Conservation (phyloP, 345 rosid species). For the rapeseed (Brassica napus) region DNA sequence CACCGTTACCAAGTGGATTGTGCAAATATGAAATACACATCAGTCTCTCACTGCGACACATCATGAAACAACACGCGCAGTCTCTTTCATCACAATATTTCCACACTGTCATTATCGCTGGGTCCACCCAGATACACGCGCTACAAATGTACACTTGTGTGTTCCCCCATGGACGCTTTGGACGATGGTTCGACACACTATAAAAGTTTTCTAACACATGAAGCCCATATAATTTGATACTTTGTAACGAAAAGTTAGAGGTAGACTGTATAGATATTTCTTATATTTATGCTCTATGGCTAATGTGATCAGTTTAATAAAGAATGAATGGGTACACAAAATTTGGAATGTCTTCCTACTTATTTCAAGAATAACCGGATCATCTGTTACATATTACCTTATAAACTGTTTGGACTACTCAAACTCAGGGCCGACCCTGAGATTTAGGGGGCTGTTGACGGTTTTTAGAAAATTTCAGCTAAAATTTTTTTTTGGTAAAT, state of each 20-base stretch:
- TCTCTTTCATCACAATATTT: slow-evolving; percentile 13
- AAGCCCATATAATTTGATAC: background rate
- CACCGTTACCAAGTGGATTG: slow-evolving; percentile 33
- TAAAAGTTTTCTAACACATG: background rate
- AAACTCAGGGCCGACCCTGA: no score
- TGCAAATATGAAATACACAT: slow-evolving; percentile 34
- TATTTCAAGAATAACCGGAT: background rate
- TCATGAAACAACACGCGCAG: slow-evolving; percentile 39
- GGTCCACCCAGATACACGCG: slow-evolving; percentile 14
- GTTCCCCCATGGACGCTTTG: background rate
- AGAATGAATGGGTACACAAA: background rate
- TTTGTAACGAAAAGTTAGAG: background rate
- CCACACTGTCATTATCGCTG: slow-evolving; percentile 18
- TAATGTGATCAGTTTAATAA: background rate
- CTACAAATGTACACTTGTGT: slow-evolving; percentile 32
- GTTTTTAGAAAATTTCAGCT: no score
- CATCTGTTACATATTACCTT: background rate
- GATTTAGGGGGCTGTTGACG: no score
- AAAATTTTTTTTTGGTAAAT: no score
- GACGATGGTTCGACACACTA: background rate
- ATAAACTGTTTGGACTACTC: background rate
- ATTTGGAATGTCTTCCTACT: background rate
- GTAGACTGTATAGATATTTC: background rate
- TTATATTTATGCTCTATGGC: background rate
- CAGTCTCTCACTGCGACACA: slow-evolving; percentile 25